phyloP scores from a whole-genome alignment of 306 rosid genomes.

The Corylus americana region DNA sequence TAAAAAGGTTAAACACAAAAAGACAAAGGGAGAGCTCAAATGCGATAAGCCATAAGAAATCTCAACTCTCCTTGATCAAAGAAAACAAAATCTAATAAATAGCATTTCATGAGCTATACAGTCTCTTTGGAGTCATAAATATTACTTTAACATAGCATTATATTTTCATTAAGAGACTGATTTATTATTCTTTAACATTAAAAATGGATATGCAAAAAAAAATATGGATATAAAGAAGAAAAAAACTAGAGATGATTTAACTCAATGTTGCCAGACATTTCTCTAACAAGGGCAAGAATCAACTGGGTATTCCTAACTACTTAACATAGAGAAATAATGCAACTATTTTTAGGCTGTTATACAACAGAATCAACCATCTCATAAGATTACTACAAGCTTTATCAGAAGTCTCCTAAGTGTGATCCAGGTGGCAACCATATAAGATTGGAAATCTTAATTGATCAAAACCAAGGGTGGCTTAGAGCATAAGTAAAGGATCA shows the following conservation, averaged over 20 bases:
- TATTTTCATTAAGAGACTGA: background rate
- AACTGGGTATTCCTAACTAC: background rate
- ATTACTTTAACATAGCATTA: background rate
- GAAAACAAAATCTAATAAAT: background rate
- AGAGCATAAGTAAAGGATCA: background rate
- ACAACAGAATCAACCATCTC: background rate
- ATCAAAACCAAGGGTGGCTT: background rate
- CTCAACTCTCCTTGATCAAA: background rate
- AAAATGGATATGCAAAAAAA: background rate
- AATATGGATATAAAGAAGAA: too few species aligned
- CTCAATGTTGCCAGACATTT: background rate
- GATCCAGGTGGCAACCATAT: background rate
- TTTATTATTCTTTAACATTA: background rate
- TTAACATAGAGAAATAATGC: background rate
- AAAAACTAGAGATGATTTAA: background rate
- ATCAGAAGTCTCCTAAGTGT: background rate
- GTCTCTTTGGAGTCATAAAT: background rate
- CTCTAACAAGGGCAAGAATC: background rate
- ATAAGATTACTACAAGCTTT: background rate
- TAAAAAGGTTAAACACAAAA: conserved; percentile 22
- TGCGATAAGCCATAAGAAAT: background rate
- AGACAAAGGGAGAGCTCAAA: background rate
- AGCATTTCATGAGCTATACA: background rate
- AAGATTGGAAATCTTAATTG: background rate
- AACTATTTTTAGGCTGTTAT: background rate